Evolutionary conservation across 257 asterid species (phyloP), one percentile per base, ranked within the genome.

Genomic region (Agastache rugosa): DNA sequence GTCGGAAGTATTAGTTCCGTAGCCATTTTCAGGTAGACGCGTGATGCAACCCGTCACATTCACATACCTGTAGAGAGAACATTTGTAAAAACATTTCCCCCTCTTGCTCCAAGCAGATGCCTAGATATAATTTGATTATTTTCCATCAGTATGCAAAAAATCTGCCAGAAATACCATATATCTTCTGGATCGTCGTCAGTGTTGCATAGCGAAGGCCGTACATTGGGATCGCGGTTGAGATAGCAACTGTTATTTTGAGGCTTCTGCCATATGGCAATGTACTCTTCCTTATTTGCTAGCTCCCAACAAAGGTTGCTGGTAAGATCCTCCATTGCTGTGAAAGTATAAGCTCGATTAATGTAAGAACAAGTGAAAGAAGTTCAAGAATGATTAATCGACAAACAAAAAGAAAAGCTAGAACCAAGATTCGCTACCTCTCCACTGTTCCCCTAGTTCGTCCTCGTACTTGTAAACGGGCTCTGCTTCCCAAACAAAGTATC

Each of bases 211-310:
- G 85, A 66, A 71, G 91, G 91, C 63, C 63, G 68, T 41, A 34
- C 81, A 41, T 75, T 71, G 42, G 69, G 75, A 47, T 71, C 79
- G 1, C 85, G 88, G 83, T 42, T 78, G 76, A 85, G 77, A 80
- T 89, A 89, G 81, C 88, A 85, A 58, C 84, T 87, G 56, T 87
- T 85, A 63, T 87, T 84, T 42, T 69, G 66, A 20, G 93, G 85
- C 83, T 89, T 89, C 76, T 76, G 86, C 93, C 96, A 89, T 70
- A 85, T 85, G 20, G 88, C 78, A 63, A 89, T 78, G 35, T 80
- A 53, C 9, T 78, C 85, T 66, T 85, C 85, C 73, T 81, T 81
- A 51, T 81, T 86, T 37, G 81, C 79, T 9, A 89, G 81, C n/a
- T 85, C 81, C 96, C 93, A 89, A 58, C 93, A 89, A 48, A 89